Base-by-base conservation (phyloP, 352 stramenopile species). In the Phytophthora podocarpi region DNA sequence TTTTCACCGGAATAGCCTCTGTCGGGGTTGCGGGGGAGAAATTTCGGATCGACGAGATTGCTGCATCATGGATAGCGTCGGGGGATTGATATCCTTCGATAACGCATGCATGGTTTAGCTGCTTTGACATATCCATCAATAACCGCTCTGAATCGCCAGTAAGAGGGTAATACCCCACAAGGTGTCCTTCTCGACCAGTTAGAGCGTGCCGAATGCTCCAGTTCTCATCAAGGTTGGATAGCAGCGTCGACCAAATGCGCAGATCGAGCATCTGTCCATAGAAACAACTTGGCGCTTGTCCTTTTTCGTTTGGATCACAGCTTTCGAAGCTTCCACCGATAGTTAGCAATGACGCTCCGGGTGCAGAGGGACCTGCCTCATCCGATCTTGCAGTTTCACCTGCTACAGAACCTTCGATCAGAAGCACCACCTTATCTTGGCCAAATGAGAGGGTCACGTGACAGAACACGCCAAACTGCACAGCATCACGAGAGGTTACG, bases 161-260 rank as follows among this genome's bases (percentile, higher is more conserved):
- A n/a, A 96, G 55, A 7, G 85, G 85, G 32, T 89, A 90, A 43
- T 96, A 94, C 10, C 78, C 83, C 15, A 91, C 48, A 24, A 96
- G 55, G 30, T 80, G 66, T 0, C 39, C 48, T 81, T 78, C 72
- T 60, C 53, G 47, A 51, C 66, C 82, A 26, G 56, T 76, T 37
- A 78, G 77, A 30, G 53, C 67, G 15, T 56, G 59, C 42, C 11
- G 57, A 30, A 80, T 50, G 20, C 64, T 73, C 53, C 54, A 77
- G 21, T 68, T 68, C 7, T 71, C 64, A 24, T 71, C 55, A 32
- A 74, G 21, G 5, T 72, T 72, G n/a, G 59, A 53, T 15, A 72
- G 23, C 1, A 77, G 31, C 15, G 54, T 70, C 16, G 76, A 79
- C 83, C 83, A 96, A 58, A 94, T 67, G 9, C 85, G 76, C 9